These are phyloP conservation scores for Arbutus unedo DNA, from an alignment of 148 eudicot genomes.

Conservation along the genomic window DNA sequence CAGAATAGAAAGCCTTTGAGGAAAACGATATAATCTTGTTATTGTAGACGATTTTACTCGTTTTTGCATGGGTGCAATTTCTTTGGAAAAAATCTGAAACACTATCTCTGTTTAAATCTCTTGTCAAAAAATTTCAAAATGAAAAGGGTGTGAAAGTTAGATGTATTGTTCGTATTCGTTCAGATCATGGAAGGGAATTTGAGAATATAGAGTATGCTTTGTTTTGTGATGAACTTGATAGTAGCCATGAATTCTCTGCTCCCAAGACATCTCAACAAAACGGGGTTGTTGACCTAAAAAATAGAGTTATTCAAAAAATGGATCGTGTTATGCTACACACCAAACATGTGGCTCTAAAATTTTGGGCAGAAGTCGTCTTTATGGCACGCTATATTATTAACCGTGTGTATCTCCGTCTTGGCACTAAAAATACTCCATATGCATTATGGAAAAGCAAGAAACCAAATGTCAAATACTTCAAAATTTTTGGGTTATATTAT, in stretches of 20 bases:
- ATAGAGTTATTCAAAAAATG: neutral
- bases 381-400: neutral
- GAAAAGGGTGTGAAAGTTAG: no score
- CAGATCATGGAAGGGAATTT: no score
- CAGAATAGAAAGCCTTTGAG: neutral
- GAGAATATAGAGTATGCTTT: no score
- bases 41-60: neutral
- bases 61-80: neutral
- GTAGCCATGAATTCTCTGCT: no score
- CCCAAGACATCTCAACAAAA: neutral
- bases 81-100: neutral
- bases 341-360: neutral
- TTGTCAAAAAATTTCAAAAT: no score
- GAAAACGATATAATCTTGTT: neutral
- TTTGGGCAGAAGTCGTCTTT: neutral
- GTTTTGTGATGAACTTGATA: no score
- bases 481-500: no score
- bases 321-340: neutral
- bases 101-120: no score
- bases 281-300: neutral
- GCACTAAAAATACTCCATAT: neutral
- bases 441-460: neutral
- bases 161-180: no score
- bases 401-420: neutral
- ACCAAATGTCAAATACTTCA: neutral